Evolutionary conservation across 176 grass and related monocot genomes (phyloP).

Genomic region (Neostapfia colusana): DNA sequence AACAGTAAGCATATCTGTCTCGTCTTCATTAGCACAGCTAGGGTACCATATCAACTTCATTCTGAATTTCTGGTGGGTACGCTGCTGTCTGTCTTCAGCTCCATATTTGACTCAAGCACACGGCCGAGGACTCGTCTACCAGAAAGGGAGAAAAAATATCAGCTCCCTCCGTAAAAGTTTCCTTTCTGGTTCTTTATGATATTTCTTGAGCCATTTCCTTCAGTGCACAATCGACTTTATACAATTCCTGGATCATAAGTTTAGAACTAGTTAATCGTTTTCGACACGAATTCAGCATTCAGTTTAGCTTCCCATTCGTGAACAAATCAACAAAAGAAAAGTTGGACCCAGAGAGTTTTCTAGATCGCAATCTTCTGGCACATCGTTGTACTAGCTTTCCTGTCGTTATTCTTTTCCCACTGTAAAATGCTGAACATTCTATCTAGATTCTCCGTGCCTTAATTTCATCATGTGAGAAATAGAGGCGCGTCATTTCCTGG

Average conservation of each 20-base stretch:
- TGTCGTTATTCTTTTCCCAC: not conserved
- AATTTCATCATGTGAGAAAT: not conserved
- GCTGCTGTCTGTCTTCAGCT: no score
- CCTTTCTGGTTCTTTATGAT: not conserved
- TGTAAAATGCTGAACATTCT: not conserved
- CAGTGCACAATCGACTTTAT: not conserved
- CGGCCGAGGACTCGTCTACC: not conserved
- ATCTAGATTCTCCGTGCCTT: not conserved
- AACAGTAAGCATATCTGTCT: not conserved
- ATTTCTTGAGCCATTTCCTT: not conserved
- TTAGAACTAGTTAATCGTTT: not conserved
- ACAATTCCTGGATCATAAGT: not conserved
- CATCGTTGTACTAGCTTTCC: not conserved
- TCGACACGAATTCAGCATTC: not conserved
- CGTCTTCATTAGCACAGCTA: not conserved
- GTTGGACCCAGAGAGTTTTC: not conserved
- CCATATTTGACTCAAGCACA: not conserved
- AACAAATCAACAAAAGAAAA: not conserved
- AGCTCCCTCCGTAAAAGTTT: not conserved
- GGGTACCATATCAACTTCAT: not conserved
- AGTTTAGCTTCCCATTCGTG: not conserved
- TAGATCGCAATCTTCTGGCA: not conserved
- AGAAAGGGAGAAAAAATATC: not conserved
- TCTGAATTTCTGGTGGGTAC: not conserved
- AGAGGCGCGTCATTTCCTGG: not conserved